A percentile compares a stretch with the other conserved stretches of the same genome.
Evolutionary conservation across 164 flowering plant species (phyloP).

Genomic region (Paratinospora sagittata): DNA sequence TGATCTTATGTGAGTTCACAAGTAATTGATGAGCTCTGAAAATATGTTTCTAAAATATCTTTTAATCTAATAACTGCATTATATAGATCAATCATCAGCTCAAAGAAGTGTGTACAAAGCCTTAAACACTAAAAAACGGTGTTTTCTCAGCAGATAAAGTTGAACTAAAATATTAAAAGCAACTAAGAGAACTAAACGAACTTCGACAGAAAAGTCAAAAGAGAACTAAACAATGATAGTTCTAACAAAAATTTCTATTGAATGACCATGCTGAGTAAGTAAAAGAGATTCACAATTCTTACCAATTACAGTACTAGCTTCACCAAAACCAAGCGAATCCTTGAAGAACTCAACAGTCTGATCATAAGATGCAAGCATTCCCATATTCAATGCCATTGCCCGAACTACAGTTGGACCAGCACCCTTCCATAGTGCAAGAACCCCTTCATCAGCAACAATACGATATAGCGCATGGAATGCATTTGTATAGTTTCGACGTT

Average conservation of each 20-base stretch:
- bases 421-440: constrained; percentile 92
- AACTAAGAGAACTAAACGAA: no score
- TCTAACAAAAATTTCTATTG: neutral
- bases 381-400: constrained; percentile 96
- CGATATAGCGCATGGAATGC: constrained; percentile 91
- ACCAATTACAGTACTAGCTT: constrained; percentile 78
- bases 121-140: no score
- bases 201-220: neutral
- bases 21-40: neutral
- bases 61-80: neutral
- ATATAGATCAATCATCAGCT: no score
- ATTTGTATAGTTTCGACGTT: constrained; percentile 75
- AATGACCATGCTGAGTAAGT: neutral
- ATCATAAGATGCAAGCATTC: constrained; percentile 97
- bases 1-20: no score
- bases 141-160: neutral
- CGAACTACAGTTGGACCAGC: constrained; percentile 94
- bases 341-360: constrained; percentile 80
- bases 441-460: constrained; percentile 79
- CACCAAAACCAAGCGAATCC: constrained; percentile 73
- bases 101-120: no score
- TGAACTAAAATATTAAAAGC: neutral
- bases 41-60: neutral
- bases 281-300: constrained; percentile 15
- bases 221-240: neutral